Base-by-base conservation (phyloP, 2,329 filamentous ascomycete genomes). In the Fusarium goolgardi region DNA sequence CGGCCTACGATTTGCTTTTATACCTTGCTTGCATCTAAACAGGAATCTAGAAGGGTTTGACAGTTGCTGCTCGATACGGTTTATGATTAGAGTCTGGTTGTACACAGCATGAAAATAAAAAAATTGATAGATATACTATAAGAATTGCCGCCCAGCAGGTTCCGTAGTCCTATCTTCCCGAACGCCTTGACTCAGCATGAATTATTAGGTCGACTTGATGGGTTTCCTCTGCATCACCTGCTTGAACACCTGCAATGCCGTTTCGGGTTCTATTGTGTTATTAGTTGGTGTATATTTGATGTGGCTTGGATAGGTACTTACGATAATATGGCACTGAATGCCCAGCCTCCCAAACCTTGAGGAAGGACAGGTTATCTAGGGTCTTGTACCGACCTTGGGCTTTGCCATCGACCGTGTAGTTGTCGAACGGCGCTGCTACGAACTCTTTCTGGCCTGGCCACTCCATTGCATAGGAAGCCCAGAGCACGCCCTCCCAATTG, bases 341-440 rank as follows among this genome's bases (percentile, higher is more conserved):
- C 0, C 87, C 86, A 3, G 86, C 82, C 69, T 87, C 83, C 71
- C 85, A 88, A 18, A 89, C 83, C 1, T 86, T 80, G 21, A 84
- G 81, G 74, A 88, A 89, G 4, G 83, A 85, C 59, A 88, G 82
- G 67, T 92, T 92, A 5, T 70, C 64, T 6, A 73, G 59, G 0
- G 71, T 81, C 78, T 88, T 88, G 75, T 82, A 86, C 32, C 79
- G 78, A 5, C 85, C 86, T 27, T 76, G 79, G 35, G 80, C 73
- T 21, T 74, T 78, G 2, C 85, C 85, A 41, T 79, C 75, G 4
- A 87, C 81, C 0, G 78, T 85, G 67, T 87, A 88, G 69, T 63
- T 73, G 59, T 15, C 83, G 68, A 23, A 72, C 7, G 59, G 34
- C 6, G 57, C 59, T 23, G 55, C 55, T 10, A 57, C 71, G 68